Evolutionary conservation across 495 filamentous ascomycete species (phyloP).

Genomic region (Parathielavia appendiculata): DNA sequence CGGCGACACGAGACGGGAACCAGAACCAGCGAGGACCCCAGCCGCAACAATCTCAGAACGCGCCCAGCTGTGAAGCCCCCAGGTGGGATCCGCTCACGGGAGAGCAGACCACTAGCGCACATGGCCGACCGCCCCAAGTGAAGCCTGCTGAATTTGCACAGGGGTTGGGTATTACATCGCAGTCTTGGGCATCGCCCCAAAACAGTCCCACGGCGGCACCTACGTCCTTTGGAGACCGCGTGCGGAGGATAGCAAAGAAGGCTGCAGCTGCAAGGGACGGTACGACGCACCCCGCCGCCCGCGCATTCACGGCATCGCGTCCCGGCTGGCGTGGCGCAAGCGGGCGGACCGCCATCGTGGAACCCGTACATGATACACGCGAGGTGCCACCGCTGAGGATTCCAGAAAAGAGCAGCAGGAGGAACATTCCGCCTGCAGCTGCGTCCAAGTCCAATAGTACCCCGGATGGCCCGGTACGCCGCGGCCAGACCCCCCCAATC

Average conservation of each 20-base stretch:
- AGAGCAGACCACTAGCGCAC: conserved; percentile 43
- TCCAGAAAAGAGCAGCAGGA: conserved; percentile 43
- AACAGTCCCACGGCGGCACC: conserved; percentile 16
- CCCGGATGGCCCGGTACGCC: conserved; percentile 17
- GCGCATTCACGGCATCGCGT: conserved; percentile 33
- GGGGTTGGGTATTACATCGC: conserved; percentile 31
- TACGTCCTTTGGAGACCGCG: conserved; percentile 41
- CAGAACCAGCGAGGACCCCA: conserved; percentile 28
- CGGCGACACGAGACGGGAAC: conserved; percentile 33
- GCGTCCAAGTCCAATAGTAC: conserved; percentile 5
- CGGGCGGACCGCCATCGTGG: conserved; percentile 45
- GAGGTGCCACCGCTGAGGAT: conserved; percentile 40
- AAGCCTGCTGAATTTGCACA: conserved; percentile 43
- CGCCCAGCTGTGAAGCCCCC: conserved; percentile 29
- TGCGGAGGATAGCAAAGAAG: conserved; percentile 42
- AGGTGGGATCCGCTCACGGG: conserved; percentile 49
- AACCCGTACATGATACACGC: conserved; percentile 42
- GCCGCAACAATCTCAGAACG: conserved; percentile 27
- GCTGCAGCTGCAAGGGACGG: conserved; percentile 23
- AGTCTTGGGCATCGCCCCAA: conserved; percentile 22
- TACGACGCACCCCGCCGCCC: conserved; percentile 30
- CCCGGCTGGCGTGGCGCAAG: conserved; percentile 52
- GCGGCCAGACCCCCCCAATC: conserved; percentile 33
- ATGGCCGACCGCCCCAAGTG: conserved; percentile 43
- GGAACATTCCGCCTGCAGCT: conserved; percentile 24